Conservation (phyloP, 2,329 filamentous ascomycete species). For the Ophiostoma sp. region DNA sequence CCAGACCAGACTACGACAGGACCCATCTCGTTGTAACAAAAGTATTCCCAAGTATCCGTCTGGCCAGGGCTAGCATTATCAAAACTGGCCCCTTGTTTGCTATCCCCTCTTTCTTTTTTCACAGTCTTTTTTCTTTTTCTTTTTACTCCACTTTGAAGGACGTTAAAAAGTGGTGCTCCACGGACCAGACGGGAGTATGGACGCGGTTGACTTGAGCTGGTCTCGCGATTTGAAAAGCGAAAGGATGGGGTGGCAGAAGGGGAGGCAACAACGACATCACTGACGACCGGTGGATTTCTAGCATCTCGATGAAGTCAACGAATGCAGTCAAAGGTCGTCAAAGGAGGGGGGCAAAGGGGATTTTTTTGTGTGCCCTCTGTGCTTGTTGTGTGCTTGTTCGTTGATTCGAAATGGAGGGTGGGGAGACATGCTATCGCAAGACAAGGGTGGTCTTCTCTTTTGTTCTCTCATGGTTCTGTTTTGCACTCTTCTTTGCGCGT, state of each 20-base stretch:
- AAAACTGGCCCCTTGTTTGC: no score
- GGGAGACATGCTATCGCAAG: not conserved
- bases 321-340: not conserved
- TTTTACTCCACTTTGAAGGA: not conserved
- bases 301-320: not conserved
- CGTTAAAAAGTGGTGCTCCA: not conserved
- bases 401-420: not conserved
- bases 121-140: not conserved
- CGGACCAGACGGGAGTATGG: not conserved
- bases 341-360: not conserved
- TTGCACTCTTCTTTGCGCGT: slow-evolving; percentile 12
- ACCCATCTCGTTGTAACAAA: not conserved
- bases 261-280: not conserved
- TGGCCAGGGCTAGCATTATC: not conserved
- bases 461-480: not conserved
- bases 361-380: not conserved
- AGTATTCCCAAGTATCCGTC: not conserved
- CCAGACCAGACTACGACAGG: not conserved
- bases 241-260: not conserved
- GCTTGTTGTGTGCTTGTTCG: not conserved
- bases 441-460: not conserved
- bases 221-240: not conserved
- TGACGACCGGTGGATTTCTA: not conserved
- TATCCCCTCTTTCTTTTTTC: not conserved
- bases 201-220: not conserved